Evolutionary conservation across 441 rosid genomes (phyloP).

Genomic region (Eutrema salsugineum): DNA sequence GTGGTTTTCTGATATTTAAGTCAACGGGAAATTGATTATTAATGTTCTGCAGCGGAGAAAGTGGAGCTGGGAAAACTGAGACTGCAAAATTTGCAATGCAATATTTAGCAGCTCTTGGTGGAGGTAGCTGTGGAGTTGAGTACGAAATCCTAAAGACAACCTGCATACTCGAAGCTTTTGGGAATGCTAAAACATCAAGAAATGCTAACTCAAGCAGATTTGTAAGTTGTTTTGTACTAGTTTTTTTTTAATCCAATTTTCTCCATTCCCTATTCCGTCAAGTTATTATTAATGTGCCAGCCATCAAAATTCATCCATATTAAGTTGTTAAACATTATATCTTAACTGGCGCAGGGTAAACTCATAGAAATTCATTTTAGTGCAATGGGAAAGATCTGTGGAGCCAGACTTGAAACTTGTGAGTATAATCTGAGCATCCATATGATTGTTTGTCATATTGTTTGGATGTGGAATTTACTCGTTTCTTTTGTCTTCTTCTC

Average conservation of each 20-base stretch:
- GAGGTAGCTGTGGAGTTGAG: conserved; percentile 75
- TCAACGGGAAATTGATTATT: background rate
- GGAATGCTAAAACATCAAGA: conserved; percentile 94
- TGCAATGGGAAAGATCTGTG: conserved; percentile 74
- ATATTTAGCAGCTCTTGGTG: conserved; percentile 89
- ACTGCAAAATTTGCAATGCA: conserved; percentile 93
- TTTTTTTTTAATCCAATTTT: background rate
- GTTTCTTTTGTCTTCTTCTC: conserved; percentile 29
- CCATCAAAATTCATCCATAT: too few relatives aligned
- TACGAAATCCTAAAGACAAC: conserved; percentile 66
- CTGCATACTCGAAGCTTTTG: conserved; percentile 95
- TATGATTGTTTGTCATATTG: conserved; percentile 6
- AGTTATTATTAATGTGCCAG: background rate
- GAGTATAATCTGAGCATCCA: conserved; percentile 35
- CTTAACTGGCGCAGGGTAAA: conserved; percentile 49
- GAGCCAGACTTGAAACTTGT: conserved; percentile 92
- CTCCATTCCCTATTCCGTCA: conserved; percentile 8
- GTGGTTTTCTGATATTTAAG: background rate
- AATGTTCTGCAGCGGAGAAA: conserved; percentile 77
- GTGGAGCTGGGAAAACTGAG: conserved; percentile 99
- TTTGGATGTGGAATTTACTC: conserved; percentile 34
- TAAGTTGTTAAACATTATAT: conserved; percentile 6
- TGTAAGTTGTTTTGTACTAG: conserved; percentile 46
- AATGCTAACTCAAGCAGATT: conserved; percentile 96
- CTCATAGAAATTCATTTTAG: conserved; percentile 86